Base-by-base conservation (phyloP, 176 grass and related monocot species). In the Triticum dicoccoides region DNA sequence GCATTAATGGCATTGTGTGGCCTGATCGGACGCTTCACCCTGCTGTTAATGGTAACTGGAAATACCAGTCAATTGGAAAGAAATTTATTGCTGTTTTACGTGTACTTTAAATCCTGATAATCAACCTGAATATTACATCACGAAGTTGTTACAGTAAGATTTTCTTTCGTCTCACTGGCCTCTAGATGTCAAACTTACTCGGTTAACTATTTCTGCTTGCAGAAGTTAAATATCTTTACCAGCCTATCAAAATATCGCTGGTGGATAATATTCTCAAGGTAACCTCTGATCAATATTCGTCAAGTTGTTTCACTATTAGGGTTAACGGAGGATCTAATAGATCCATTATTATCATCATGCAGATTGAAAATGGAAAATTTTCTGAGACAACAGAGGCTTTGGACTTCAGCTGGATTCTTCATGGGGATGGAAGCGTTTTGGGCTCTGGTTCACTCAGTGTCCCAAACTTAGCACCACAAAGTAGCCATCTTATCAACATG, bases 151-250 rank as follows among this genome's bases (percentile, higher is more conserved):
- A 34, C 44, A 74, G 12, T 27, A 37, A 58, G 15, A 68, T 74
- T 15, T 14, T 33, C 61, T 15, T 14, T 33, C 61, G 33, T 79
- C 45, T 87, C 11, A 14, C 38, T 59, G 39, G 25, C 61, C 25
- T 44, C 11, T 61, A 49, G 15, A 80, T 69, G 25, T 61, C n/a
- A 67, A 79, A 49, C 81, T 88, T 76, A 80, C 73, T 69, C 37
- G 63, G 75, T 69, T 14, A 67, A 79, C 38, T 61, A 72, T 20
- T 76, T 89, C 86, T 88, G 51, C n/a, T 73, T 89, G 73, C 91
- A 98, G 96, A 98, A 75, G 90, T 98, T 82, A 98, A 98, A 84
- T 98, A 94, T 87, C 83, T 95, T 82, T 91, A 98, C 90, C 96
- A 98, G 74, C 91, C 93, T 86, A 85, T 98, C 79, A 94, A 98